Evolutionary conservation across 129 eudicot species (phyloP).

Genomic region (Arctium lappa): DNA sequence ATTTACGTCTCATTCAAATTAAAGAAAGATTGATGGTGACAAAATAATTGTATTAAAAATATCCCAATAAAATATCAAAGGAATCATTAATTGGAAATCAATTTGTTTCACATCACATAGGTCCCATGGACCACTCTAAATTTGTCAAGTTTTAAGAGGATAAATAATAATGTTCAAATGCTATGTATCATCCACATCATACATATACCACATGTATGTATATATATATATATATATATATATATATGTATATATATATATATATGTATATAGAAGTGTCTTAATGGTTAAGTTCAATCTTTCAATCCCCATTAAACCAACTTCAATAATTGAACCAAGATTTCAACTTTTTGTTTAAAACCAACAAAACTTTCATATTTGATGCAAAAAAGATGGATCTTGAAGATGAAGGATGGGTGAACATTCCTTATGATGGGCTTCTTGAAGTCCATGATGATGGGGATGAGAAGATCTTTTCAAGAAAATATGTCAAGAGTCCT

Average conservation of each 20-base stretch:
- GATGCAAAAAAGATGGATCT: slow-evolving; percentile 54
- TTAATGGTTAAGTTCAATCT: too few relatives aligned
- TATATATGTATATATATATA: too few relatives aligned
- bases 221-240: too few relatives aligned
- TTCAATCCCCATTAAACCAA: slow-evolving; percentile 12
- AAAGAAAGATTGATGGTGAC: slow-evolving; percentile 1
- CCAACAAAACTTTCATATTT: slow-evolving; percentile 3
- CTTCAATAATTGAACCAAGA: slow-evolving; percentile 32
- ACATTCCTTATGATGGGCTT: slow-evolving; percentile 60
- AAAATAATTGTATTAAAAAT: slow-evolving; percentile 8
- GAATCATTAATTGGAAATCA: slow-evolving; percentile 13
- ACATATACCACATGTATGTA: not conserved
- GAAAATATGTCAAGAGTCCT: slow-evolving; percentile 33
- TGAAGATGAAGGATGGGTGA: slow-evolving; percentile 79
- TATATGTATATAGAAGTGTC: too few relatives aligned
- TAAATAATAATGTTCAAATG: slow-evolving; percentile 15
- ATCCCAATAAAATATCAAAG: slow-evolving; percentile 23
- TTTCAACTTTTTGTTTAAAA: not conserved
- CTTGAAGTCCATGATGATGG: slow-evolving; percentile 61
- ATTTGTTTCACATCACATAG: slow-evolving; percentile 31
- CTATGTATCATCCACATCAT: slow-evolving; percentile 20
- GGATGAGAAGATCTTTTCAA: slow-evolving; percentile 42
- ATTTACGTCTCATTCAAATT: not conserved
- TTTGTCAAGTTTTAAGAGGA: slow-evolving; percentile 32
- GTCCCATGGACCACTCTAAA: slow-evolving; percentile 41